A percentile compares a stretch with the other conserved stretches of the same genome.
phyloP scores from a whole-genome alignment of 2,329 filamentous ascomycete species.

The Fusarium pilosicola region DNA sequence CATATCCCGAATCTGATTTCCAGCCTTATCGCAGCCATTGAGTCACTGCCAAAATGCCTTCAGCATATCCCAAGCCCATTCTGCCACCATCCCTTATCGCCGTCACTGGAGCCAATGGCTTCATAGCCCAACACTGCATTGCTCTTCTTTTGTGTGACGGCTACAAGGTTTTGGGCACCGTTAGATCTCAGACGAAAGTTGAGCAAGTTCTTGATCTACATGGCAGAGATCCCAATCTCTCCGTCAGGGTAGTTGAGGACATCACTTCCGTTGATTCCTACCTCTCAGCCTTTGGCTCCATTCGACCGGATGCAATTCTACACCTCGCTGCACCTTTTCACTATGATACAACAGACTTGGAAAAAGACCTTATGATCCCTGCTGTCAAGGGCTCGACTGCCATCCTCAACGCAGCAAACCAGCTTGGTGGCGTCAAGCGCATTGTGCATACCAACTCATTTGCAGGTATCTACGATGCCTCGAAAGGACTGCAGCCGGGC shows the following conservation, averaged over 20 bases:
- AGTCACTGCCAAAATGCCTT: background rate
- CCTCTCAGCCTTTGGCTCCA: background rate
- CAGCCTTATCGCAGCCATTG: background rate
- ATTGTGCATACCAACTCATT: conserved; percentile 14
- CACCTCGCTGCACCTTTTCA: conserved; percentile 6
- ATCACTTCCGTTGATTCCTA: background rate
- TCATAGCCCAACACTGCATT: conserved; percentile 12
- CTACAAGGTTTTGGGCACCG: background rate
- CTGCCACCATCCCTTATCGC: background rate
- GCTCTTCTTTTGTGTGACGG: background rate
- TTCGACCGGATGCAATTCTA: background rate
- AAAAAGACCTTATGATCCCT: conserved; percentile 6
- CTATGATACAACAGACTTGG: background rate
- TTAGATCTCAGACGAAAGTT: background rate
- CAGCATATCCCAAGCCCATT: background rate
- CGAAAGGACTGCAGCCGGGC: background rate
- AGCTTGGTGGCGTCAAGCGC: background rate
- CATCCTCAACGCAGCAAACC: background rate
- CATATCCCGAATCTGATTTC: background rate
- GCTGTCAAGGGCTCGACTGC: conserved; percentile 4
- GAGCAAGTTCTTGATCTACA: conserved; percentile 4
- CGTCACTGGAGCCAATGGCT: conserved; percentile 7
- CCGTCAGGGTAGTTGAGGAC: background rate
- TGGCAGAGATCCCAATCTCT: background rate
- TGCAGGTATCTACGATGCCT: conserved; percentile 11